Evolutionary conservation across 305 asterid species (phyloP).

Genomic region (Fraxinus nigra): DNA sequence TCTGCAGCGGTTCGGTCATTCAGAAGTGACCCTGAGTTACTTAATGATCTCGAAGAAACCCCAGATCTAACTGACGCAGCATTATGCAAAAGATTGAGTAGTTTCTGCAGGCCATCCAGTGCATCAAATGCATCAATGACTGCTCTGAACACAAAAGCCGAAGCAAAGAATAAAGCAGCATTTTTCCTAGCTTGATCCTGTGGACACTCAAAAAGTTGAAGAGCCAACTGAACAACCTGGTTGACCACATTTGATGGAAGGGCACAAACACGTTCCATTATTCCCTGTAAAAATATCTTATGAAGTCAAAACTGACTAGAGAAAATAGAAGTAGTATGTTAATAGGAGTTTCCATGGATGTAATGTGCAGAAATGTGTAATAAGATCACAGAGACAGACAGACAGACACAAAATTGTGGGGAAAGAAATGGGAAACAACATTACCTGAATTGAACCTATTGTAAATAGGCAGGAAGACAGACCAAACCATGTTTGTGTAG

Average conservation of each 20-base stretch:
- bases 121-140: constrained; percentile 88
- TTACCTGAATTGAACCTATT: constrained; percentile 93
- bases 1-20: constrained; percentile 83
- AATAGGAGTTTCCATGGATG: neutral
- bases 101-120: constrained; percentile 85
- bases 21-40: constrained; percentile 65
- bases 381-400: constrained; percentile 10
- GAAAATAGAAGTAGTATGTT: neutral
- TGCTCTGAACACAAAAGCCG: constrained; percentile 94
- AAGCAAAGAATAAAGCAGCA: constrained; percentile 84
- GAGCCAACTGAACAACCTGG: constrained; percentile 86
- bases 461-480: constrained; percentile 92
- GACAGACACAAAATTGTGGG: constrained; percentile 5
- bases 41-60: constrained; percentile 61
- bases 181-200: constrained; percentile 89
- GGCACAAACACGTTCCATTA: constrained; percentile 98
- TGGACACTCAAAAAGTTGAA: constrained; percentile 81
- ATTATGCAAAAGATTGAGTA: constrained; percentile 72
- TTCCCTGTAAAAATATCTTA: constrained; percentile 53
- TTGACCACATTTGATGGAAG: constrained; percentile 78
- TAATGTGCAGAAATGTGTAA: neutral
- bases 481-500: constrained; percentile 65
- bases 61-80: constrained; percentile 98
- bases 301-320: constrained; percentile 21
- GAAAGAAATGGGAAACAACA: constrained; percentile 4